Evolutionary conservation across 2,329 filamentous ascomycete species (phyloP), one percentile per base, ranked within the genome.

Genomic region (Chrysosporium queenslandicum): DNA sequence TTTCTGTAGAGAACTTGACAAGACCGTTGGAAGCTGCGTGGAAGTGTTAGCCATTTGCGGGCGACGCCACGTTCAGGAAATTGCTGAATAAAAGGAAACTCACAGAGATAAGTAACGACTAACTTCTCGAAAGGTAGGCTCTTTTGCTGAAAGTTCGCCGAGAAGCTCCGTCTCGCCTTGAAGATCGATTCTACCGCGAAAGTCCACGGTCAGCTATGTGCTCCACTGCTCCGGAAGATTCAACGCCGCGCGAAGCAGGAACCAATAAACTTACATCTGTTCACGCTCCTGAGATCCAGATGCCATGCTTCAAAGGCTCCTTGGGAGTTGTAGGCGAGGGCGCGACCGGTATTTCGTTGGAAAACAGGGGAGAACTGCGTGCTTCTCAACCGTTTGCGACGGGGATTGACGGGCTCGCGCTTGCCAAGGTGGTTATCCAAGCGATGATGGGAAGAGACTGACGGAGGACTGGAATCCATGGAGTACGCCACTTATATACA

Each of bases 1-100:
- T 94, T 83, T 64, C 78, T 71, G 64, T 88, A 86, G 55, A 91
- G 82, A 53, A 81, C 79, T 58, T 78, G 77, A 64, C 84, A 90
- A 54, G 79, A 77, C 46, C 82, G 71, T 59, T 87, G 87, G 66
- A 86, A 82, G 59, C 83, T 86, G 62, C 14, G 41, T 36, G n/a
- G n/a, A 6, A 8, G n/a, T 25, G 30, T 32, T 34, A 36, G 41
- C 42, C 18, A 20, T 37, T 32, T 14, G 4, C 27, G 1, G 12
- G 12, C 18, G n/a, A 41, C 27, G 12, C 29, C 23, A 37, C 2
- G 14, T 9, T 9, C 3, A 16, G 7, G 8, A 8, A 43, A 14
- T n/a, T 27, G 11, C 6, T 14, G n/a, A 25, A 20, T 1, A 21
- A 11, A 20, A 47, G 30, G 21, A 46, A 25, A 12, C 16, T 21